A percentile compares a stretch with the other conserved stretches of the same genome.
Conservation (phyloP, 441 rosid genomes). For the Erodium trifolium region DNA sequence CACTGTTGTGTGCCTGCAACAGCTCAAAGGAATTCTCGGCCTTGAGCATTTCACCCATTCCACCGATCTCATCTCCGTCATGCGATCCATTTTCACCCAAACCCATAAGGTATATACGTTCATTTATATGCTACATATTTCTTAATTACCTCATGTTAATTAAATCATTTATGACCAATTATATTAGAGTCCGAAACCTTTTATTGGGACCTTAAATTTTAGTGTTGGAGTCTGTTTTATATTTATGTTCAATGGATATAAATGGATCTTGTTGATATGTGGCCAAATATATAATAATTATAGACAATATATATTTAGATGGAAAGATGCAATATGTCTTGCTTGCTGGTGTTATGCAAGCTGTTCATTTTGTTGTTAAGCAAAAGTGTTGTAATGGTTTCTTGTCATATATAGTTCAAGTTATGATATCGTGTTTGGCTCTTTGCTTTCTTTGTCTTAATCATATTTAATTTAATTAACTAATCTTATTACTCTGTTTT, state of each 20-base stretch:
- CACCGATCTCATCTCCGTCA: slow-evolving; percentile 64
- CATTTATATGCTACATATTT: no score
- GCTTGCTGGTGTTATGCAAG: neutral
- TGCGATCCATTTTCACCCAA: slow-evolving; percentile 38
- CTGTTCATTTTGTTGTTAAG: neutral
- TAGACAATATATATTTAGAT: neutral
- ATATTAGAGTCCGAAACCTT: no score
- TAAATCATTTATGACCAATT: no score
- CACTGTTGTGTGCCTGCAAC: slow-evolving; percentile 59
- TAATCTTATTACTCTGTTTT: no score
- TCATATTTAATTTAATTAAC: no score
- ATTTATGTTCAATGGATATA: no score
- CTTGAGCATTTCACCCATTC: slow-evolving; percentile 49
- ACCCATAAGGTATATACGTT: slow-evolving; percentile 43
- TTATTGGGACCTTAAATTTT: no score
- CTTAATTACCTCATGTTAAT: no score
- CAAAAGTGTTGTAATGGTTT: neutral
- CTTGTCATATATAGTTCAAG: neutral
- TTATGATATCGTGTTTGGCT: neutral
- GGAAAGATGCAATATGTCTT: neutral
- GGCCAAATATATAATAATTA: neutral
- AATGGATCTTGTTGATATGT: neutral
- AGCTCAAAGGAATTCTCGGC: slow-evolving; percentile 68
- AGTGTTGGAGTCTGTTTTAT: no score
- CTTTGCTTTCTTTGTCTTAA: neutral